These are phyloP conservation scores for Isabelozyma pseudorhagii DNA, from an alignment of 805 yeast genomes.

Conservation along the genomic window DNA sequence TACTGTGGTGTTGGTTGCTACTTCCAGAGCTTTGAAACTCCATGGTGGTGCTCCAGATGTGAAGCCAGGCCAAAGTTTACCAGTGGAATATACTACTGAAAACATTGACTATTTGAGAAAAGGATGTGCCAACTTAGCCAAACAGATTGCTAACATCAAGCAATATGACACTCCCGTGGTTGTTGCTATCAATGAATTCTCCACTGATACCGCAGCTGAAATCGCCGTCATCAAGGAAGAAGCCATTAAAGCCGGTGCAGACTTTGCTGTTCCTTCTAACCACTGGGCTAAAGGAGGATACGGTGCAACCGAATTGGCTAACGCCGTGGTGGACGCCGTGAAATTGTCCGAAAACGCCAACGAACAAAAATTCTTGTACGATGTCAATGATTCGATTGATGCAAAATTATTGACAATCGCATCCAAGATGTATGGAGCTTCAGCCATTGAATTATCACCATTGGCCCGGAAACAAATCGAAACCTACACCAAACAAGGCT, in stretches of 20 bases:
- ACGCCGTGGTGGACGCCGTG: slow-evolving; percentile 76
- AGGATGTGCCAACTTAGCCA: slow-evolving; percentile 86
- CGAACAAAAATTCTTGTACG: slow-evolving; percentile 59
- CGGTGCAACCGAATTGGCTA: slow-evolving; percentile 83
- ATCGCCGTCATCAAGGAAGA: slow-evolving; percentile 75
- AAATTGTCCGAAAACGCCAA: slow-evolving; percentile 25
- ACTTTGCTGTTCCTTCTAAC: slow-evolving; percentile 82
- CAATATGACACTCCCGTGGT: slow-evolving; percentile 88
- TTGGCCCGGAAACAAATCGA: slow-evolving; percentile 80
- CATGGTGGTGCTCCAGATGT: slow-evolving; percentile 98
- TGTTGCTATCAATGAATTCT: slow-evolving; percentile 89
- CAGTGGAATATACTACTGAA: slow-evolving; percentile 76
- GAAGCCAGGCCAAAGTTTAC: slow-evolving; percentile 86
- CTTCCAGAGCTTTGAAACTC: slow-evolving; percentile 92
- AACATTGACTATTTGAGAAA: slow-evolving; percentile 70
- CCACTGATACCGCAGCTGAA: slow-evolving; percentile 78
- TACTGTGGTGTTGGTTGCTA: slow-evolving; percentile 90
- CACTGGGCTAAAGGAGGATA: slow-evolving; percentile 97
- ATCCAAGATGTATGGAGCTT: slow-evolving; percentile 89
- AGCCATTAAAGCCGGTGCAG: slow-evolving; percentile 88
- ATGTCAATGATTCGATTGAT: slow-evolving; percentile 68
- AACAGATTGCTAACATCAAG: slow-evolving; percentile 84
- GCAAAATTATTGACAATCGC: slow-evolving; percentile 79
- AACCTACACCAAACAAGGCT: slow-evolving; percentile 82
- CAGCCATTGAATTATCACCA: slow-evolving; percentile 74